Evolutionary conservation across 2,329 filamentous ascomycete species (phyloP).

Genomic region (Monosporascus sp.): DNA sequence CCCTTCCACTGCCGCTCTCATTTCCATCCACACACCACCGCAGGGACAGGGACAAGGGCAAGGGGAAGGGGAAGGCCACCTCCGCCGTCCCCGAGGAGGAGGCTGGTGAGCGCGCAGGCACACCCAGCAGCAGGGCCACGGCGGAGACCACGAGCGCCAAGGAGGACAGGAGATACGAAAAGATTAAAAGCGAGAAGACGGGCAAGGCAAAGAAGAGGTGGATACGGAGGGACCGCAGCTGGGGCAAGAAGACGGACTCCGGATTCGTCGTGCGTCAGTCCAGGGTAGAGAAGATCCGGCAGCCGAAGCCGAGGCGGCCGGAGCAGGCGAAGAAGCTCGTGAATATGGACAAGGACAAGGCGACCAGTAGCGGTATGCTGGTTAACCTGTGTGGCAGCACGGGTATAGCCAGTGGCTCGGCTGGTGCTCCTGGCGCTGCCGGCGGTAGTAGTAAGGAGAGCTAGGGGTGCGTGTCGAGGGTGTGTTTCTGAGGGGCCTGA

Average conservation of each 20-base stretch:
- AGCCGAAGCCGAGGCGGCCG: conserved; percentile 24
- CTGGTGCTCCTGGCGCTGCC: neutral
- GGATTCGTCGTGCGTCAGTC: conserved; percentile 27
- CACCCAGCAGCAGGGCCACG: conserved; percentile 13
- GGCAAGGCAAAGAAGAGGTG: conserved; percentile 5
- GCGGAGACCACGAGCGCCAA: neutral
- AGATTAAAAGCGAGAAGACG: neutral
- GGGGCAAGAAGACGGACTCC: conserved; percentile 25
- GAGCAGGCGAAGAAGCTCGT: conserved; percentile 26
- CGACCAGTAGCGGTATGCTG: conserved; percentile 11
- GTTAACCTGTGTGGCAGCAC: conserved; percentile 2
- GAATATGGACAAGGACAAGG: conserved; percentile 28
- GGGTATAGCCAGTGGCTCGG: conserved; percentile 7
- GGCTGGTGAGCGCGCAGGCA: neutral
- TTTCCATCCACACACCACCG: neutral
- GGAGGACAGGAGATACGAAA: neutral
- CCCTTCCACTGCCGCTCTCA: neutral
- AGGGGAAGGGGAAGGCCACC: neutral
- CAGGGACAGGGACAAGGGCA: conserved; percentile 13
- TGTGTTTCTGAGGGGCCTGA: too few relatives aligned
- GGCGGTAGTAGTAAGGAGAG: neutral
- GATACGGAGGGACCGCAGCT: conserved; percentile 13
- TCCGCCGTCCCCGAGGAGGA: neutral
- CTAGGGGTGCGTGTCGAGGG: too few relatives aligned
- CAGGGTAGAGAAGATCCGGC: conserved; percentile 20